A percentile compares a stretch with the other conserved stretches of the same genome.
These are phyloP conservation scores for Fragilariopsis cylindrus DNA, from an alignment of 108 stramenopile genomes.

Conservation along the genomic window DNA sequence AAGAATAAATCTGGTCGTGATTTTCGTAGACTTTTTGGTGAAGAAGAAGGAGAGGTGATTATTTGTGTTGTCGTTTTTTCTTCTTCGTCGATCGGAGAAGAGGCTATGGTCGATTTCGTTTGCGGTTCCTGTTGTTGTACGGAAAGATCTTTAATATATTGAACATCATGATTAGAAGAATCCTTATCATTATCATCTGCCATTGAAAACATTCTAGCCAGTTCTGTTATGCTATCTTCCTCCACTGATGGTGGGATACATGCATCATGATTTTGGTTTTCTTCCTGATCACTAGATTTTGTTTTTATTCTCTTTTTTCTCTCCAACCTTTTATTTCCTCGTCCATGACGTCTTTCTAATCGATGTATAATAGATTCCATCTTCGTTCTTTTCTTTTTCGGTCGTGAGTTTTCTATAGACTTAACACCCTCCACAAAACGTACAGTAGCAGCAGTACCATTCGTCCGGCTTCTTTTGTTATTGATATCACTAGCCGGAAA, in stretches of 20 bases:
- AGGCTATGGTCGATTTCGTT: not conserved
- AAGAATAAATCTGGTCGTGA: slow-evolving; percentile 73
- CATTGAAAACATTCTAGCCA: not conserved
- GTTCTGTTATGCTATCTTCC: not conserved
- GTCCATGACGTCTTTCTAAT: slow-evolving; percentile 32
- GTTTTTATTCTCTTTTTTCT: not conserved
- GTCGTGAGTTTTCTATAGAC: not conserved
- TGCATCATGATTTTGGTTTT: not conserved
- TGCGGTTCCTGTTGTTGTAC: too few relatives aligned
- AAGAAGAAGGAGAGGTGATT: not conserved
- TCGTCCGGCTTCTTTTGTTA: not conserved
- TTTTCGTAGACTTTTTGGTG: slow-evolving; percentile 11
- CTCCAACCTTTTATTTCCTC: slow-evolving; percentile 3
- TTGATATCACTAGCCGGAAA: not conserved
- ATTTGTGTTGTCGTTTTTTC: not conserved
- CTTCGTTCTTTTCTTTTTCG: not conserved
- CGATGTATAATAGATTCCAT: slow-evolving; percentile 18
- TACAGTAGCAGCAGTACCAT: slow-evolving; percentile 1
- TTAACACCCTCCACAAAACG: slow-evolving; percentile 16
- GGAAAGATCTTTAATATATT: too few relatives aligned
- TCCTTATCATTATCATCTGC: not conserved
- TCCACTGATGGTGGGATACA: not conserved
- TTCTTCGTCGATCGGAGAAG: not conserved
- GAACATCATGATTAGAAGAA: too few relatives aligned
- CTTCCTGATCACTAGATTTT: not conserved